Conservation (phyloP, 441 rosid genomes). For the Macaranga tanarius region DNA sequence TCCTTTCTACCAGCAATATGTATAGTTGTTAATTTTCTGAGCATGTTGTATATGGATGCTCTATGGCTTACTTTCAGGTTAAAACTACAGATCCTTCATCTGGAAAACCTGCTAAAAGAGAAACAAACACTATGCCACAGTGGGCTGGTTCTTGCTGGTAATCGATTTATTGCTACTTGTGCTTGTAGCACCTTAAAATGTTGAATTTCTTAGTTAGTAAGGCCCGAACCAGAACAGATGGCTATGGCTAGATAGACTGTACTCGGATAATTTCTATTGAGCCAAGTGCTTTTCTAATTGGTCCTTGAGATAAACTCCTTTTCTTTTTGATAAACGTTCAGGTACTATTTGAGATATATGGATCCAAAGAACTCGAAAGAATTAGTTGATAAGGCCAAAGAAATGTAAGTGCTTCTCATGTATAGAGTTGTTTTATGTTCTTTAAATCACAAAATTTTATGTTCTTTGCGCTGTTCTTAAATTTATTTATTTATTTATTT, state of each 20-base stretch:
- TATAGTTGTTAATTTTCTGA: constrained; percentile 9
- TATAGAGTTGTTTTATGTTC: not conserved
- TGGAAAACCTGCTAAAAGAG: constrained; percentile 79
- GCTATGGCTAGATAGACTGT: not conserved
- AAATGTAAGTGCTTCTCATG: constrained; percentile 48
- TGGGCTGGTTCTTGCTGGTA: constrained; percentile 99
- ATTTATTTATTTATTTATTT: constrained; percentile 1
- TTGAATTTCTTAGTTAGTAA: constrained; percentile 2
- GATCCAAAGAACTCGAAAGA: constrained; percentile 79
- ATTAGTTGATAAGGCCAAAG: constrained; percentile 75
- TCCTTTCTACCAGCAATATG: constrained; percentile 10
- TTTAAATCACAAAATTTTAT: not conserved
- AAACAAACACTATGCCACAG: constrained; percentile 99
- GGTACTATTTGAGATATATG: constrained; percentile 98
- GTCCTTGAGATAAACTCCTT: constrained; percentile 16
- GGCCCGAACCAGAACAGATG: not conserved
- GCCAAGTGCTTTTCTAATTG: not conserved
- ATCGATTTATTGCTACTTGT: constrained; percentile 13
- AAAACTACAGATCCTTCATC: constrained; percentile 57
- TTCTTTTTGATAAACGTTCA: constrained; percentile 26
- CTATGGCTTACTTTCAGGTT: constrained; percentile 49
- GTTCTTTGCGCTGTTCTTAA: not conserved
- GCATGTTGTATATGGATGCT: constrained; percentile 1
- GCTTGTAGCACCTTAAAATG: not conserved
- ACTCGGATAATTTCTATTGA: not conserved